A percentile compares a stretch with the other conserved stretches of the same genome.
These are phyloP conservation scores for Ustulina deusta DNA, from an alignment of 2,329 filamentous ascomycete genomes.

Conservation along the genomic window DNA sequence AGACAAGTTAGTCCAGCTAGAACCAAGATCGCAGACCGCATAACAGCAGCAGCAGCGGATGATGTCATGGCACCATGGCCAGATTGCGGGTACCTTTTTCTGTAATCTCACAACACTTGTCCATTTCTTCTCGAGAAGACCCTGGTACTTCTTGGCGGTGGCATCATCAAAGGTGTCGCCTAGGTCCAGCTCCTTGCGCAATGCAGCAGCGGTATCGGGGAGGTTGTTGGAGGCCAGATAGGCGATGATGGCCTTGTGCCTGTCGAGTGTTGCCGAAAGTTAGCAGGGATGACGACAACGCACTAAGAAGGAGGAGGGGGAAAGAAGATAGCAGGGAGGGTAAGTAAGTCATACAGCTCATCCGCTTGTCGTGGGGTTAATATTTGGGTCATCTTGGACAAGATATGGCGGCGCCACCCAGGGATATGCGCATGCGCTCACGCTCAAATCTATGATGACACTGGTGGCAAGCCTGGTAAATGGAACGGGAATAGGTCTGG, in stretches of 20 bases:
- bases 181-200: constrained; percentile 82
- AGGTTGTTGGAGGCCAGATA: constrained; percentile 83
- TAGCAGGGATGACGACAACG: constrained; percentile 7
- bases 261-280: constrained; percentile 25
- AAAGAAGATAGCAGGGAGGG: background rate
- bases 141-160: constrained; percentile 94
- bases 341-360: constrained; percentile 47
- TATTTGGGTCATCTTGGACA: constrained; percentile 48
- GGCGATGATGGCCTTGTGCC: constrained; percentile 90
- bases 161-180: constrained; percentile 78
- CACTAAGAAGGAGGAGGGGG: background rate
- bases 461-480: background rate
- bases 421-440: constrained; percentile 11
- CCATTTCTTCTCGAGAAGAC: constrained; percentile 97
- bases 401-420: constrained; percentile 8
- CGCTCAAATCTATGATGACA: background rate
- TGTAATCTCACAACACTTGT: constrained; percentile 93
- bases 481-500: background rate
- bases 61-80: background rate
- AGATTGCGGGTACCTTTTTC: constrained; percentile 77
- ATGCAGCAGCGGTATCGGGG: constrained; percentile 73
- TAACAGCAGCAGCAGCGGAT: background rate
- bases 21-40: background rate
- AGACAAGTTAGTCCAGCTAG: constrained; percentile 18
- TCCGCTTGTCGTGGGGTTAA: constrained; percentile 52